These are phyloP conservation scores for Podospora appendiculata DNA, from an alignment of 495 filamentous ascomycete genomes.

Conservation along the genomic window DNA sequence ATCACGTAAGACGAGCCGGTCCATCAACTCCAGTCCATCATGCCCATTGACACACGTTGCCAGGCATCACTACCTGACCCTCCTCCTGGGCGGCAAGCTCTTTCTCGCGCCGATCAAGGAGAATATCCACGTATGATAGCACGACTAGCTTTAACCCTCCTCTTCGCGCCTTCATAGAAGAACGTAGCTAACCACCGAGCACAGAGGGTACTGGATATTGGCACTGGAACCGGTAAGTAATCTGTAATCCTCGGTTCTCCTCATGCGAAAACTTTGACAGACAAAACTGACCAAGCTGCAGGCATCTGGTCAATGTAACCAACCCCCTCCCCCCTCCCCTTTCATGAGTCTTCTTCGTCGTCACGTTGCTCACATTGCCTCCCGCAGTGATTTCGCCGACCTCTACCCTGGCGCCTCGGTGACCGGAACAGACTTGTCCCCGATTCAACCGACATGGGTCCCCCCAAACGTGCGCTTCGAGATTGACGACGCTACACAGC, in stretches of 20 bases:
- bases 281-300: neutral
- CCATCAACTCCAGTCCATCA: too few species aligned
- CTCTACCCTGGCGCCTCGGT: constrained; percentile 41
- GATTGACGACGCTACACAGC: constrained; percentile 45
- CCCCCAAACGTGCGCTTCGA: constrained; percentile 34
- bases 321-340: neutral
- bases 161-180: too few species aligned
- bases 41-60: neutral
- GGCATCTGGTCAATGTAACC: constrained; percentile 32
- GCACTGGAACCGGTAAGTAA: constrained; percentile 27
- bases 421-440: constrained; percentile 50
- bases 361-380: neutral
- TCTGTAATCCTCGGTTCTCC: neutral
- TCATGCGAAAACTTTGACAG: neutral
- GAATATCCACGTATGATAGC: neutral
- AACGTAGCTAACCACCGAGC: too few species aligned
- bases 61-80: constrained; percentile 26
- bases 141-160: too few species aligned
- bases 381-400: constrained; percentile 45
- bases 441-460: constrained; percentile 13
- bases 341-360: neutral
- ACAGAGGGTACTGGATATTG: constrained; percentile 29
- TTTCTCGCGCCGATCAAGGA: constrained; percentile 21
- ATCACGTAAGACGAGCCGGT: constrained; percentile 19
- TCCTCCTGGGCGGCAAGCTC: constrained; percentile 36